phyloP scores from a whole-genome alignment of 768 basidiomycete genomes.

The Strobilomyces dryophilus region DNA sequence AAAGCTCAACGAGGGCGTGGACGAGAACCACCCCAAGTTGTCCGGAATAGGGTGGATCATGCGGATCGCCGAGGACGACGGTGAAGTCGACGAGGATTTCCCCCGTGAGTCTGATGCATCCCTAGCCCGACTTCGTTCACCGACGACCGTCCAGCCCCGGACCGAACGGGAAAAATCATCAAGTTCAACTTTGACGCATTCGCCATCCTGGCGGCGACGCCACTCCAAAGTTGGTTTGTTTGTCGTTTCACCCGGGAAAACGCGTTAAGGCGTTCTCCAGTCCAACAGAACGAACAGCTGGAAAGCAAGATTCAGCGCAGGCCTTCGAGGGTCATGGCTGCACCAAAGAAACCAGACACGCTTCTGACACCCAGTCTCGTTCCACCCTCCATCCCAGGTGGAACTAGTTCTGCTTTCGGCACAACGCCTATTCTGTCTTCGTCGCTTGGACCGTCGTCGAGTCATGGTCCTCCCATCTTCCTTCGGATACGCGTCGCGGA shows the following conservation, averaged over 20 bases:
- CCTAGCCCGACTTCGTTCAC: not conserved
- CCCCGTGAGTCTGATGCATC: conserved; percentile 62
- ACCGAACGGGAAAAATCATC: conserved; percentile 76
- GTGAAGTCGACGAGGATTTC: conserved; percentile 98
- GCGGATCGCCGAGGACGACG: conserved; percentile 93
- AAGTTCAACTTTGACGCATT: conserved; percentile 92
- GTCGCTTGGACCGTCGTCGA: conserved; percentile 64
- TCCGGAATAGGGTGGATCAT: conserved; percentile 89
- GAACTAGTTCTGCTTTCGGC: conserved; percentile 43
- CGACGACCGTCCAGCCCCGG: conserved; percentile 62
- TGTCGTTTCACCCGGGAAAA: not conserved
- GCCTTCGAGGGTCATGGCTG: conserved; percentile 60
- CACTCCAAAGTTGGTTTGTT: conserved; percentile 58
- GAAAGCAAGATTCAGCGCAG: conserved; percentile 80
- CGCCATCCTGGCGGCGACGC: conserved; percentile 76
- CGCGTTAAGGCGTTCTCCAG: conserved; percentile 25
- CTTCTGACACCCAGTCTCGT: conserved; percentile 35
- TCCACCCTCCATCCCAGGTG: conserved; percentile 37
- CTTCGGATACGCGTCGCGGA: conserved; percentile 79
- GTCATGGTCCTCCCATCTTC: conserved; percentile 78
- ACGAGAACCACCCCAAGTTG: conserved; percentile 60
- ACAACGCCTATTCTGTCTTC: conserved; percentile 57
- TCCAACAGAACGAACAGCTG: conserved; percentile 74
- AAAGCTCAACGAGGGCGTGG: conserved; percentile 63
- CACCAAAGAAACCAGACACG: conserved; percentile 55